phyloP scores from a whole-genome alignment of 306 rosid species.

The Pterocarpus santalinus region DNA sequence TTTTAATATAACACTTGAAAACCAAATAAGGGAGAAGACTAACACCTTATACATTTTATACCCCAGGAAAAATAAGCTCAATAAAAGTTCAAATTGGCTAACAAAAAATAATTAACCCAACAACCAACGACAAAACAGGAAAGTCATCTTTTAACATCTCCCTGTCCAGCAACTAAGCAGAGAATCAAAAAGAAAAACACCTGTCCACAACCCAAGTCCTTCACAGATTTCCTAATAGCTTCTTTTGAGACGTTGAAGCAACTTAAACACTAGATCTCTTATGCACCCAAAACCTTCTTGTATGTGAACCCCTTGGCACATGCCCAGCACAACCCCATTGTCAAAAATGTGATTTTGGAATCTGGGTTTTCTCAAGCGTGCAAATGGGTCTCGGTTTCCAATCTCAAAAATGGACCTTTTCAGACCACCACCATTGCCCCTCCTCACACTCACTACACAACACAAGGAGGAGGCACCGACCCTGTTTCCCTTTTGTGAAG shows the following conservation, averaged over 20 bases:
- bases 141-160: constrained; percentile 29
- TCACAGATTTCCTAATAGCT: constrained; percentile 43
- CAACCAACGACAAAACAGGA: constrained; percentile 26
- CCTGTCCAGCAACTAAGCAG: constrained; percentile 32
- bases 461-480: constrained; percentile 41
- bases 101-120: constrained; percentile 19
- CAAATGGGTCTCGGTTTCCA: constrained; percentile 46
- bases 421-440: constrained; percentile 25
- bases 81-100: constrained; percentile 31
- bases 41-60: constrained; percentile 29
- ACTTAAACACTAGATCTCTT: constrained; percentile 60
- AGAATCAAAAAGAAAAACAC: constrained; percentile 42
- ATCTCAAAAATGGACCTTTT: constrained; percentile 47
- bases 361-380: constrained; percentile 52
- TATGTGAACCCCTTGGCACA: constrained; percentile 43
- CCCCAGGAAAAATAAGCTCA: constrained; percentile 15
- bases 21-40: constrained; percentile 40
- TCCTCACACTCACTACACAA: constrained; percentile 11
- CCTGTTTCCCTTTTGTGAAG: neutral
- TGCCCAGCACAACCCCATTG: constrained; percentile 53
- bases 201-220: constrained; percentile 44
- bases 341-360: constrained; percentile 48
- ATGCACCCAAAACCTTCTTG: constrained; percentile 40
- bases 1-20: neutral
- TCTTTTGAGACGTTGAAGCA: constrained; percentile 44